Conservation (phyloP, 331 rosid genomes). For the Acacia pycnantha region DNA sequence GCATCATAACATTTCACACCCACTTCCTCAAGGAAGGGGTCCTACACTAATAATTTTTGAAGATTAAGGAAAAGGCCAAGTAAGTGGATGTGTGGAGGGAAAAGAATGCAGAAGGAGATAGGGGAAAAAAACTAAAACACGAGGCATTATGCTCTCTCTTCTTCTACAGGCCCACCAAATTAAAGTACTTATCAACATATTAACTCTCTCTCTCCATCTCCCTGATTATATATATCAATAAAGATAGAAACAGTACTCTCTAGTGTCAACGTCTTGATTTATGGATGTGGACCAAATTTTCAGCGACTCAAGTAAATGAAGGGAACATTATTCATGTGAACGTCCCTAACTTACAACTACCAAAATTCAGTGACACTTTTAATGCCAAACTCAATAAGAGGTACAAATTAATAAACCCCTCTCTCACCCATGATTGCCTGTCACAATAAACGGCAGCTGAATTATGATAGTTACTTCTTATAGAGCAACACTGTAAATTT, state of each 20-base stretch:
- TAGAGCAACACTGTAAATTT: not conserved
- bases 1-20: not conserved
- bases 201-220: not conserved
- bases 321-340: constrained; percentile 97
- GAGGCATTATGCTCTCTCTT: not conserved
- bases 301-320: constrained; percentile 83
- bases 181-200: not conserved
- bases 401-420: constrained; percentile 32
- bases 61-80: not conserved
- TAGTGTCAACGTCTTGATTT: constrained; percentile 71
- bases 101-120: not conserved
- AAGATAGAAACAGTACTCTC: constrained; percentile 29
- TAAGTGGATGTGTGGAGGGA: constrained; percentile 4
- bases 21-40: not conserved
- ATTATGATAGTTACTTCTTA: not conserved
- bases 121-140: not conserved
- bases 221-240: not conserved
- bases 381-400: constrained; percentile 53
- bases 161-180: not conserved
- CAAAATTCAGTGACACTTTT: constrained; percentile 58
- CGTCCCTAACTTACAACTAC: constrained; percentile 81
- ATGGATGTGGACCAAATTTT: constrained; percentile 74
- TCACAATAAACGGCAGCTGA: constrained; percentile 24
- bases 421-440: constrained; percentile 38
- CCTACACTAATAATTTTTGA: not conserved